A percentile compares a stretch with the other conserved stretches of the same genome.
These are phyloP conservation scores for Jimgerdemannia lactiflua DNA, from an alignment of 192 early-diverging fungal genomes.

Conservation along the genomic window DNA sequence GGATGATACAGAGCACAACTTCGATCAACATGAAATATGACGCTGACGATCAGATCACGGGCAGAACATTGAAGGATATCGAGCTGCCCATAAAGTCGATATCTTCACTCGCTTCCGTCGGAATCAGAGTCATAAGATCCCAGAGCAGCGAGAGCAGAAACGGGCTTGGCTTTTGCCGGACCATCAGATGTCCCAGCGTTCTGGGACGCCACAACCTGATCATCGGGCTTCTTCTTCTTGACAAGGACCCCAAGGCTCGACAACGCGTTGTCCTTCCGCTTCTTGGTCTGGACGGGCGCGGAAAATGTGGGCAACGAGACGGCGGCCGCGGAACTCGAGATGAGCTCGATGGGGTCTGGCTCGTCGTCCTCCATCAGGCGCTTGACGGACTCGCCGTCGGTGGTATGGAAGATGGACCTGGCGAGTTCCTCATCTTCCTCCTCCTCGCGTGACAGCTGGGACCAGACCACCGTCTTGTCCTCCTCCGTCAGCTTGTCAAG, in stretches of 20 bases:
- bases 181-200: too few species aligned
- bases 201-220: neutral
- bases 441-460: constrained; percentile 35
- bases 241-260: constrained; percentile 2
- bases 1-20: too few species aligned
- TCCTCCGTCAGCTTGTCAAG: constrained; percentile 47
- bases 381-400: constrained; percentile 64
- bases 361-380: constrained; percentile 50
- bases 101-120: too few species aligned
- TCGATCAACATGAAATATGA: too few species aligned
- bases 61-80: too few species aligned
- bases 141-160: too few species aligned
- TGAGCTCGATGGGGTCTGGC: constrained; percentile 27
- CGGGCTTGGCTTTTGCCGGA: too few species aligned
- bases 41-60: too few species aligned
- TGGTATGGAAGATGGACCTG: constrained; percentile 57
- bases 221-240: constrained; percentile 8
- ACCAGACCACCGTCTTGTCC: constrained; percentile 27
- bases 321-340: constrained; percentile 12
- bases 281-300: constrained; percentile 8
- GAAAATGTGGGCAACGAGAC: constrained; percentile 18
- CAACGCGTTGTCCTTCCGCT: constrained; percentile 4
- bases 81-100: too few species aligned
- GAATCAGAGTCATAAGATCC: too few species aligned
- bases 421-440: constrained; percentile 70